Evolutionary conservation across 495 filamentous ascomycete genomes (phyloP), one percentile per base, ranked within the genome.

Genomic region (Mytilinidion resinicola): DNA sequence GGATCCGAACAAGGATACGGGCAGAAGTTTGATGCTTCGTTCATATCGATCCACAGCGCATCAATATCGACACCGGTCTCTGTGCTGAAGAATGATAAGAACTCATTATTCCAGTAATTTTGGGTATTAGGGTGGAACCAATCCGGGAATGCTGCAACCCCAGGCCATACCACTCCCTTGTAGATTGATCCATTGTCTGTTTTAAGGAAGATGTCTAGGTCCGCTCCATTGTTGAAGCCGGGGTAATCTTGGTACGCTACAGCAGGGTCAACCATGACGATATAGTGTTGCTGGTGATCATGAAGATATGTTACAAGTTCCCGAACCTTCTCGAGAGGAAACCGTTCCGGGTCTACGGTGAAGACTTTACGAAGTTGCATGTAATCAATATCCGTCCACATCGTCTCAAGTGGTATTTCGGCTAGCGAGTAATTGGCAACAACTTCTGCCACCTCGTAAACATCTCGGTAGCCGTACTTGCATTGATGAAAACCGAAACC

Each of bases 261-360:
- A 10, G 89, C 88, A 3, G 90, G 90, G 64, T 95, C 90, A 9
- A 96, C 88, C 89, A 95, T 95, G 41, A 93, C 75, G 44, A 92
- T 80, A 60, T 92, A 91, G 51, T 90, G 80, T 67, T 93, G 90
- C 50, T 90, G 62, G 64, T 87, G 79, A 25, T 70, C 69, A 68
- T 96, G 90, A 0, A 96, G 78, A 63, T 89, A 80, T 46, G 77
- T 72, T 41, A 92, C 82, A 12, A 93, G 65, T 55, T 84, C 78
- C n/a, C 82, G 83, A 75, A 91, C 79, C 60, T 77, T 81, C 3
- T 78, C 62, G 4, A 91, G 59, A 0, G 88, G 83, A 70, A 86
- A 96, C 38, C 87, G 77, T 3, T 86, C 75, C 0, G 85, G 81
- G 62, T 92, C 90, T 15, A 89, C 74, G 1, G 86, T 85, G 69